phyloP scores from a whole-genome alignment of 2,329 filamentous ascomycete genomes.

The Aaosphaeria pasadenensis region DNA sequence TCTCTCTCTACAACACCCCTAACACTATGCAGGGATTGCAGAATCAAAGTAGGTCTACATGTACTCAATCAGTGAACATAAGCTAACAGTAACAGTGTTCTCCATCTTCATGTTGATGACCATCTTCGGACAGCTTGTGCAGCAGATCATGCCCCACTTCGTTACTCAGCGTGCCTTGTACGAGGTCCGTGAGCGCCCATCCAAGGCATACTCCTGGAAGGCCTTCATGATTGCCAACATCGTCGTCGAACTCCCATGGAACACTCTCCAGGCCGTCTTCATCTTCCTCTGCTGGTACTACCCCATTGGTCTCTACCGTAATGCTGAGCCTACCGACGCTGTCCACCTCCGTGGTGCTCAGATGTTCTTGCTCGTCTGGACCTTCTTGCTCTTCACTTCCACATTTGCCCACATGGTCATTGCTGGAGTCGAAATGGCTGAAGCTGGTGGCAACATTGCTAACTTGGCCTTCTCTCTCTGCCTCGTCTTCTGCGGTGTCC shows the following conservation, averaged over 20 bases:
- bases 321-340: constrained; percentile 61
- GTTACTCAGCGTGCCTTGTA: constrained; percentile 78
- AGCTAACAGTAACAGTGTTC: constrained; percentile 52
- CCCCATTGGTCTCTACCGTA: constrained; percentile 72
- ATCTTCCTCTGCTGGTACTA: constrained; percentile 86
- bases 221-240: constrained; percentile 83
- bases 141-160: constrained; percentile 84
- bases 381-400: constrained; percentile 76
- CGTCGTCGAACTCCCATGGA: constrained; percentile 82
- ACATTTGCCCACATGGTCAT: constrained; percentile 80
- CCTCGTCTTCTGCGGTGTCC: constrained; percentile 72
- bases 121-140: constrained; percentile 75
- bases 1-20: constrained; percentile 71
- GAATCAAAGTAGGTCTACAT: constrained; percentile 56
- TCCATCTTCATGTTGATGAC: constrained; percentile 78
- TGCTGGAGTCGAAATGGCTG: constrained; percentile 70
- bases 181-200: constrained; percentile 80
- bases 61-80: too few relatives aligned
- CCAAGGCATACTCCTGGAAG: constrained; percentile 81
- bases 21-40: constrained; percentile 75
- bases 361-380: constrained; percentile 73
- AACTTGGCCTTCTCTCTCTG: constrained; percentile 71
- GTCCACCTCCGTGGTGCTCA: constrained; percentile 69
- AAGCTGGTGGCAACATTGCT: constrained; percentile 72
- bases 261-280: constrained; percentile 70